Percentiles rank a stretch among this genome's conserved stretches.
phyloP scores from a whole-genome alignment of 2,329 filamentous ascomycete species.

The Scedosporium apiospermum region DNA sequence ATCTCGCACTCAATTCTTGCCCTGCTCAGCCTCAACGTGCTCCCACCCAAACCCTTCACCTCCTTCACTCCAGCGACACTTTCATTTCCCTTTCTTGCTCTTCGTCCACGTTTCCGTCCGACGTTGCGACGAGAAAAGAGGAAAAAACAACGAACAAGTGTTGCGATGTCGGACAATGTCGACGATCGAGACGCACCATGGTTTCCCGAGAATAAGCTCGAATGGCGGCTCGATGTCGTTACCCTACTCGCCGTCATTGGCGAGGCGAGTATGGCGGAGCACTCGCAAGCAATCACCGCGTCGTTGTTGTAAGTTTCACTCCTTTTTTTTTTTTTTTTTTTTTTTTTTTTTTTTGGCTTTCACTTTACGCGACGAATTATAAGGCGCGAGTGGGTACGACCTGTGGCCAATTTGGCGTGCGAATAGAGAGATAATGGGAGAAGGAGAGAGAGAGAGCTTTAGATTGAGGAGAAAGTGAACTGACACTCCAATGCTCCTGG shows the following conservation, averaged over 20 bases:
- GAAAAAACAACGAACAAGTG: neutral
- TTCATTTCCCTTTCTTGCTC: neutral
- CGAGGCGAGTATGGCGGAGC: slow-evolving; percentile 48
- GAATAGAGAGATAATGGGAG: too few species aligned
- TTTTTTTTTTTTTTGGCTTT: neutral
- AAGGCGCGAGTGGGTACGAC: too few species aligned
- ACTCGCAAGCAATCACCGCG: slow-evolving; percentile 49
- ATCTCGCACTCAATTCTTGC: neutral
- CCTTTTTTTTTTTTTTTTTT: neutral
- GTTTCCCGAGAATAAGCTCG: slow-evolving; percentile 31
- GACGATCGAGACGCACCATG: slow-evolving; percentile 16
- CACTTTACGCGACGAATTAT: neutral
- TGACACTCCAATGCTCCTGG: neutral
- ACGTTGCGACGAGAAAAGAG: neutral
- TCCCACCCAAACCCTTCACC: neutral
- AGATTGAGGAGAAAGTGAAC: neutral
- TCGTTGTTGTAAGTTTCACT: slow-evolving; percentile 28
- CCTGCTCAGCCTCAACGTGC: neutral
- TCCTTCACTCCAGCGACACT: neutral
- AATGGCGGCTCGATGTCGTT: slow-evolving; percentile 52
- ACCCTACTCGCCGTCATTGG: slow-evolving; percentile 54
- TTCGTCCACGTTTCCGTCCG: neutral
- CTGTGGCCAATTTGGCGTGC: too few species aligned
- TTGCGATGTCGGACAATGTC: slow-evolving; percentile 5
- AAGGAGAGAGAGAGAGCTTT: too few species aligned